Evolutionary conservation across 2,329 filamentous ascomycete genomes (phyloP), one percentile per base, ranked within the genome.

Genomic region (Fonsecaea pedrosoi): DNA sequence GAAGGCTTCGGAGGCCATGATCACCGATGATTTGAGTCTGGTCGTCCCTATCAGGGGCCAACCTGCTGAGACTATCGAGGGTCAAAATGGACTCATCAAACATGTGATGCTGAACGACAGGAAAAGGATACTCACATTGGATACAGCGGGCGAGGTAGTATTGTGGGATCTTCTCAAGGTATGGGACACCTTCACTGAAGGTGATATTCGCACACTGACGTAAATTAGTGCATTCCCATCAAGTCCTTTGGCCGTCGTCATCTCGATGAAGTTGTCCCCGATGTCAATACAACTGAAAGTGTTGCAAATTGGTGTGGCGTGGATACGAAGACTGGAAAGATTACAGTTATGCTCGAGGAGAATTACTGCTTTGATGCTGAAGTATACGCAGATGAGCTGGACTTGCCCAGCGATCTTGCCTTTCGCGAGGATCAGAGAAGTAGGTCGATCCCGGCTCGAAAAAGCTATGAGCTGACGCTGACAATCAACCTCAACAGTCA

Each of bases 341-440:
- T 99, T 63, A 94, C 93, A 1, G 94, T 97, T 2, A 90, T 96
- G 18, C 79, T 99, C 18, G 95, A 99, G 75, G 92, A 94, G 48
- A 96, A 95, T 74, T 96, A 96, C 73, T 97, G 94, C 77, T 99
- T 99, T 73, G 95, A 99, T 78, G 95, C 94, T 15, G 95, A 99
- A 75, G 91, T 97, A 78, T 99, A 99, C 77, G 94, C 93, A 0
- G 95, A 99, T 76, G 94, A 98, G 78, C 82, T 96, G 40, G 83
- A 89, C 48, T 73, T 94, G 62, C 86, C 90, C 10, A 89, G 92
- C 69, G 82, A 87, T n/a, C 83, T 91, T 18, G 90, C 94, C 12
- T 97, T 97, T 75, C 85, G 90, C 65, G 94, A 98, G 73, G 95
- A 99, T 73, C 94, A 98, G 80, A 88, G 95, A 81, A 96, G 92